Conservation (phyloP, 2,329 filamentous ascomycete genomes). For the Pseudogymnoascus pannorum region DNA sequence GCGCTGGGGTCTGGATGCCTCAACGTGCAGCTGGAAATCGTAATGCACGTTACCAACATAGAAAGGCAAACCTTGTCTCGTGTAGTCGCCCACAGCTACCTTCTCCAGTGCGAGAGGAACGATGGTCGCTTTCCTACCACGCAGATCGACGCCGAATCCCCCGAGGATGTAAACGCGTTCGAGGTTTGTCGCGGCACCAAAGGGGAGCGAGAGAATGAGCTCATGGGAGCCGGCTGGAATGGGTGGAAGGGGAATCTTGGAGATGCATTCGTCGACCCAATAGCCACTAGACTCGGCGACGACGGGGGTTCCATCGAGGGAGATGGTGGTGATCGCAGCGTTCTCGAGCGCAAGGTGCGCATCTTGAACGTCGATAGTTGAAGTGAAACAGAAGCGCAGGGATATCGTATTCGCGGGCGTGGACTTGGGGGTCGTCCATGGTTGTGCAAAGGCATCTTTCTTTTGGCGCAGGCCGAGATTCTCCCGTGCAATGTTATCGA, state of each 20-base stretch:
- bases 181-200: constrained; percentile 26
- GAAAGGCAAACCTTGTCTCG: constrained; percentile 24
- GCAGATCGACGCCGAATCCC: constrained; percentile 22
- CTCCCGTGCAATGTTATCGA: constrained; percentile 26
- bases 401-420: constrained; percentile 17
- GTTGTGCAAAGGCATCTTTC: constrained; percentile 24
- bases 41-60: constrained; percentile 27
- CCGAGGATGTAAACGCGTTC: constrained; percentile 29
- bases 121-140: constrained; percentile 11
- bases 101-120: constrained; percentile 4
- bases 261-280: constrained; percentile 30
- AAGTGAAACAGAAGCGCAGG: constrained; percentile 24
- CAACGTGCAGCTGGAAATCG: constrained; percentile 13
- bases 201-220: constrained; percentile 22
- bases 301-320: constrained; percentile 18
- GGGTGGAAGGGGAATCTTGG: constrained; percentile 20
- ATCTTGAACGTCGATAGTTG: constrained; percentile 14
- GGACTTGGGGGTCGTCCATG: constrained; percentile 21
- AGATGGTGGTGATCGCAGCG: constrained; percentile 19
- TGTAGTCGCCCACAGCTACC: constrained; percentile 25
- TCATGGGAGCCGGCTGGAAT: constrained; percentile 22
- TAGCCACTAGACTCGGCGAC: constrained; percentile 13
- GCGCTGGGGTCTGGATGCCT: neutral
- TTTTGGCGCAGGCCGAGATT: constrained; percentile 23
- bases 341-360: constrained; percentile 25